Percentiles rank a stretch among this genome's conserved stretches.
These are phyloP conservation scores for Glycine tomentella DNA, from an alignment of 306 rosid genomes.

Conservation along the genomic window DNA sequence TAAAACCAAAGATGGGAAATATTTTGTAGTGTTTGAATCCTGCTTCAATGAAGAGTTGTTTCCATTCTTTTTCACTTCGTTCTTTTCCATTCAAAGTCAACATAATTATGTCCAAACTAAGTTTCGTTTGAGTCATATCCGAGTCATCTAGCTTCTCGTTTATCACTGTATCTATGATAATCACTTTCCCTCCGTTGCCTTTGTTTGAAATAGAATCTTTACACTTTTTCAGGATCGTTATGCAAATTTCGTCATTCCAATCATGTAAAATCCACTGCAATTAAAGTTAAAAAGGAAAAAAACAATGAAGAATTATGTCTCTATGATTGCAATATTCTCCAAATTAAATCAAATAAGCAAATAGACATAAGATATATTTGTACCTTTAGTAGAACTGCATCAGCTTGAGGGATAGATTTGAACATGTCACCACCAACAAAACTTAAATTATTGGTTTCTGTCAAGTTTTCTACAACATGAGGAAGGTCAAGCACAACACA, in stretches of 20 bases:
- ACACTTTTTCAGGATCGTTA: slow-evolving; percentile 47
- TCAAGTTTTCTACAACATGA: slow-evolving; percentile 12
- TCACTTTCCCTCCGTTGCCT: slow-evolving; percentile 45
- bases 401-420: slow-evolving; percentile 34
- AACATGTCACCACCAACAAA: slow-evolving; percentile 43
- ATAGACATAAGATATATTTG: background rate
- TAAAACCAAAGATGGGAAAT: slow-evolving; percentile 37
- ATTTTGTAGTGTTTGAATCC: too few species aligned
- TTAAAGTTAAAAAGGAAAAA: background rate
- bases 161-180: slow-evolving; percentile 26
- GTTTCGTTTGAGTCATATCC: slow-evolving; percentile 42
- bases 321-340: too few species aligned
- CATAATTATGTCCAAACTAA: slow-evolving; percentile 50
- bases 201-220: slow-evolving; percentile 37
- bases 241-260: slow-evolving; percentile 47
- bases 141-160: slow-evolving; percentile 29
- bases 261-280: slow-evolving; percentile 41
- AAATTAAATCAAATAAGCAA: background rate
- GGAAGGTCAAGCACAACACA: slow-evolving; percentile 38
- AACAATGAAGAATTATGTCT: too few species aligned
- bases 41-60: slow-evolving; percentile 49
- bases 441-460: slow-evolving; percentile 14
- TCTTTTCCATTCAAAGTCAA: slow-evolving; percentile 12
- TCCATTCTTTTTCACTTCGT: slow-evolving; percentile 48
- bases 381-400: slow-evolving; percentile 45